Evolutionary conservation across 2,329 filamentous ascomycete species (phyloP).

Genomic region (Colletotrichum liaoningense): DNA sequence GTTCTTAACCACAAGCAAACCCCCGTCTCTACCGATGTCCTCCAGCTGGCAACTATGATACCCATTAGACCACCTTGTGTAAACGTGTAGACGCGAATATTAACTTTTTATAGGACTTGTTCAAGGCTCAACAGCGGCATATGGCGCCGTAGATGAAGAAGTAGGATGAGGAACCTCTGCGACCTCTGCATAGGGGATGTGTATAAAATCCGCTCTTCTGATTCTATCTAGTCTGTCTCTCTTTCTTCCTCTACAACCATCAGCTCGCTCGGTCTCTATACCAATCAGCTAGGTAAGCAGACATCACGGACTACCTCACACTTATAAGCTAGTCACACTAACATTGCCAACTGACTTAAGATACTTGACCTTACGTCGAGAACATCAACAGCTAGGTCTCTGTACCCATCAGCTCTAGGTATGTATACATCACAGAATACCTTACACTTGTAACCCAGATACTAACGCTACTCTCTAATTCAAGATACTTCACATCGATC

Average conservation of each 20-base stretch:
- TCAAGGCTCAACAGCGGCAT: neutral
- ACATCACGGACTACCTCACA: neutral
- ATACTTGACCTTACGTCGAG: neutral
- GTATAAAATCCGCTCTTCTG: neutral
- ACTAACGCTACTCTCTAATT: too few species aligned
- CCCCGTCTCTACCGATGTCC: neutral
- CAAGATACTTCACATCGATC: too few species aligned
- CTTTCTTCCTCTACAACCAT: neutral
- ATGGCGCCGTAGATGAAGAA: neutral
- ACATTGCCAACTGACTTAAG: neutral
- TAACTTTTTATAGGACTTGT: neutral
- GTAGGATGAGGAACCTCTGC: neutral
- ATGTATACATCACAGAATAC: too few species aligned
- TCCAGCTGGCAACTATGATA: neutral
- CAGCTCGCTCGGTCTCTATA: too few species aligned
- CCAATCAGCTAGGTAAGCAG: neutral
- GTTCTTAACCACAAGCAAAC: neutral
- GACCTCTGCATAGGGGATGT: neutral
- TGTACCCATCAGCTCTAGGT: too few species aligned
- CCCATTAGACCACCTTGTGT: neutral
- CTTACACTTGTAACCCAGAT: too few species aligned
- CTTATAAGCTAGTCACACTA: neutral
- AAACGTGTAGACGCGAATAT: neutral
- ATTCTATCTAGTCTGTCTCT: neutral
- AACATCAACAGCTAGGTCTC: neutral